Base-by-base conservation (phyloP, 257 asterid species). In the Solanum megistacrolobum region DNA sequence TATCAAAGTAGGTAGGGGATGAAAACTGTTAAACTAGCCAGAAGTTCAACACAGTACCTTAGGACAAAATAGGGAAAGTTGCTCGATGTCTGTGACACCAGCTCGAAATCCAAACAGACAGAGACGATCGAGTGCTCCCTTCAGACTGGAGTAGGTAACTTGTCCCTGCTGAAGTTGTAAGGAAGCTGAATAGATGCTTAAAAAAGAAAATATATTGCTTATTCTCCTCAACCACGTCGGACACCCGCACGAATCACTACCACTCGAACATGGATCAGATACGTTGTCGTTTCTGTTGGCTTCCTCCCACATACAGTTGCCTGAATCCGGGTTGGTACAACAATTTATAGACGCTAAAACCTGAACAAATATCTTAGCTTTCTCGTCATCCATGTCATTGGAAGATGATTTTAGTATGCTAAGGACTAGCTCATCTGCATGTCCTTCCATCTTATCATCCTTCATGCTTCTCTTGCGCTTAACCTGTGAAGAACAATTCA, bases 171-270 rank as follows among this genome's bases (percentile, higher is more conserved):
- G 91, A 88, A 94, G 87, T 89, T 95, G 98, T 83, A 93, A 92
- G 88, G 90, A 91, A 34, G 96, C 94, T 84, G 93, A 93, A 90
- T 93, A 96, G 35, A 92, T 86, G 83, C 93, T 96, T 87, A 92
- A 86, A 89, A 93, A 94, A 74, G 87, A 60, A 89, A 96, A 95
- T 74, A 92, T 88, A 78, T 92, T 92, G 88, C 93, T 82, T 62
- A 93, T 87, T 91, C 89, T 93, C 93, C 92, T 96, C 94, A 95
- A 86, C 98, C 98, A 95, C 38, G 88, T 32, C 74, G 99, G 98
- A 90, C 99, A 96, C 65, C 84, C 52, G 87, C 99, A 96, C 72
- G 35, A 87, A 87, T 73, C 90, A 79, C 32, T 79, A 76, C 35
- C 83, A 89, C 89, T 90, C 21, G 88, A 69, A 89, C 92, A 81